phyloP scores from a whole-genome alignment of 345 rosid genomes.

The Erucastrum elatum region DNA sequence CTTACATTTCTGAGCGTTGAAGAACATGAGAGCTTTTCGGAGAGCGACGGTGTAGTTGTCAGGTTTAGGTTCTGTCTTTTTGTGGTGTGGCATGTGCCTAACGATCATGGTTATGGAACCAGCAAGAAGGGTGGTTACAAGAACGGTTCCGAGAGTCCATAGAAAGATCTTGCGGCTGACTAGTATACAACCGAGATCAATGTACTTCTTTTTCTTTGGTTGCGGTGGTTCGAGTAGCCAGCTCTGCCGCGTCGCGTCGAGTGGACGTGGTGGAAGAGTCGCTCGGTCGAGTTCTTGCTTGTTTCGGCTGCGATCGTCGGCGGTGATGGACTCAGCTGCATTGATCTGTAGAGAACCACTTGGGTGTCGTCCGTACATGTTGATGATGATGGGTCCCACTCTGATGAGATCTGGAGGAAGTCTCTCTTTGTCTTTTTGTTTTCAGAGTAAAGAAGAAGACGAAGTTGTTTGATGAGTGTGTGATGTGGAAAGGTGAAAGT shows the following conservation, averaged over 20 bases:
- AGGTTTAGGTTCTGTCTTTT: conserved; percentile 41
- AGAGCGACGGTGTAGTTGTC: conserved; percentile 89
- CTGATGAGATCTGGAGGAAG: conserved; percentile 3
- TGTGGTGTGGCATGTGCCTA: conserved; percentile 67
- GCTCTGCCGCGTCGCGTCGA: conserved; percentile 97
- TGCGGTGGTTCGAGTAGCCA: conserved; percentile 81
- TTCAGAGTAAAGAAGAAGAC: background rate
- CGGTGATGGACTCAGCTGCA: conserved; percentile 78
- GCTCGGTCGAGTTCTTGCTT: conserved; percentile 74
- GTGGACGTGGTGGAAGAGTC: conserved; percentile 54
- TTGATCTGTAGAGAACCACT: conserved; percentile 85
- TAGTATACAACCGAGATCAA: conserved; percentile 86
- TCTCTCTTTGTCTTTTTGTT: background rate
- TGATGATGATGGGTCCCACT: conserved; percentile 26
- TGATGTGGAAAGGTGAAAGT: conserved; percentile 9
- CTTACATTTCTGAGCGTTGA: conserved; percentile 85
- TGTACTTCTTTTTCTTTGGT: conserved; percentile 85
- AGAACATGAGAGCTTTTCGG: conserved; percentile 83
- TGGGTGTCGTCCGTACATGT: conserved; percentile 91
- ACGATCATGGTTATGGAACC: conserved; percentile 73
- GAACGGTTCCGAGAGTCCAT: conserved; percentile 80
- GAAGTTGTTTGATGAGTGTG: conserved; percentile 5
- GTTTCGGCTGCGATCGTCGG: conserved; percentile 77
- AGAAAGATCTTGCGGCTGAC: conserved; percentile 87
- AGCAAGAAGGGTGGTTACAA: conserved; percentile 50